These are phyloP conservation scores for barrel medic (Medicago truncatula) DNA, from an alignment of 306 rosid species.

Conservation along the genomic window MtrunA17r5.0-ANR NC_053048.1:33367001-33367500, in stretches of 20 bases:
- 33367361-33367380: no score
- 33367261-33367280: not conserved
- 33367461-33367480: no score
- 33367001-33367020: constrained; percentile 33
- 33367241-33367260: not conserved
- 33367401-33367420: no score
- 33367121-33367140: not conserved
- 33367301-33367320: not conserved
- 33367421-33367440: no score
- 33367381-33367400: no score
- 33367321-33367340: not conserved
- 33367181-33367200: not conserved
- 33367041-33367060: constrained; percentile 10
- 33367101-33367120: not conserved
- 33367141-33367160: not conserved
- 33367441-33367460: no score
- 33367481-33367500: no score
- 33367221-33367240: not conserved
- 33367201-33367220: constrained; percentile 15
- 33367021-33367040: constrained; percentile 3
- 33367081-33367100: no score
- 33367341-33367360: not conserved
- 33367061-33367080: no score
- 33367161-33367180: constrained; percentile 22
- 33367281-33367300: not conserved